These are phyloP conservation scores for Acanthamoeba royreba DNA, from an alignment of 208 protist species.

Conservation along the genomic window DNA sequence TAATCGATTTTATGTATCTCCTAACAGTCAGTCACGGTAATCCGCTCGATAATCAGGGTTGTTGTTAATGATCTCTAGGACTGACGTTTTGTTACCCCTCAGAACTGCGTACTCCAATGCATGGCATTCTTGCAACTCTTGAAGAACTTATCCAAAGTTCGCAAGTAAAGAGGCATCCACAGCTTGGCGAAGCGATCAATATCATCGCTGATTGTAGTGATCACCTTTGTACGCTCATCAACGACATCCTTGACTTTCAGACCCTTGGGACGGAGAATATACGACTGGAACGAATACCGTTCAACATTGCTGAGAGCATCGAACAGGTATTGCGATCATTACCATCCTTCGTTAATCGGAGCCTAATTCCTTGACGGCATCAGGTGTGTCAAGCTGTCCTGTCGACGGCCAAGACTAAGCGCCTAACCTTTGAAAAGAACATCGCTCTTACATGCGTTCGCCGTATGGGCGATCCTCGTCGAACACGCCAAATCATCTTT, in stretches of 20 bases:
- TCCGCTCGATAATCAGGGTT: too few relatives aligned
- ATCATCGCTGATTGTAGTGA: neutral
- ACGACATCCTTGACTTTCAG: constrained; percentile 38
- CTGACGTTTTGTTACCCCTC: neutral
- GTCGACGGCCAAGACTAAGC: neutral
- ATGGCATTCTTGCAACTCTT: neutral
- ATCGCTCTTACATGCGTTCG: neutral
- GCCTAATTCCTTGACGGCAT: too few relatives aligned
- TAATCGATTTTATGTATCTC: neutral
- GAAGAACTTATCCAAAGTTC: neutral
- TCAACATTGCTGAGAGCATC: neutral
- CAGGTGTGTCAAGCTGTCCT: neutral
- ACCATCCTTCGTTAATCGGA: too few relatives aligned
- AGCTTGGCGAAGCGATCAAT: neutral
- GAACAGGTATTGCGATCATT: neutral
- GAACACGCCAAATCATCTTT: neutral
- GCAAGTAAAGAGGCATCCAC: neutral
- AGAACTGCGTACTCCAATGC: constrained; percentile 28
- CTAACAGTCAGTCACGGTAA: neutral
- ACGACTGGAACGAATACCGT: neutral
- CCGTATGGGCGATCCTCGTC: constrained; percentile 34
- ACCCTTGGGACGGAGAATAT: neutral
- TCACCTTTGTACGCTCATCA: neutral
- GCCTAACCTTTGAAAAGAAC: neutral
- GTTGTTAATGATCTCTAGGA: too few relatives aligned